Evolutionary conservation across 768 basidiomycete species (phyloP), one percentile per base, ranked within the genome.

Genomic region (Kwoniella europaea): DNA sequence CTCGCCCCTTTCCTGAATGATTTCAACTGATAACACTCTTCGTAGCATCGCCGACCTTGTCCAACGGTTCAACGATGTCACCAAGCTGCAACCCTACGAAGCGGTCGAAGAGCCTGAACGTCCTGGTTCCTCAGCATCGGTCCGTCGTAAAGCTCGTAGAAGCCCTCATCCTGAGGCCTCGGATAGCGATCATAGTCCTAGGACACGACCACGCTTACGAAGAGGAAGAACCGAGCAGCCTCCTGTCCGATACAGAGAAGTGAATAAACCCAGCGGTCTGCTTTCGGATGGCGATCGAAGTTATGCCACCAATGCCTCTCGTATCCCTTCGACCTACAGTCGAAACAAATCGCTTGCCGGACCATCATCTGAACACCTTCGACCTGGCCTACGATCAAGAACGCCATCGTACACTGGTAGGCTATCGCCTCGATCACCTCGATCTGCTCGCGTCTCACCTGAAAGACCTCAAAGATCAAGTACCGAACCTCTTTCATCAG

Each of bases 261-360:
- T 61, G 18, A 43, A 20, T 27, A 60, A 22, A 62, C 78, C 2
- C 50, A 35, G 89, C 89, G 88, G 50, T 90, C 90, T 10, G 86
- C 86, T 10, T 22, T 95, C 94, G 6, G 94, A 96, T 79, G 93
- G 93, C 65, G 94, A 96, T 84, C 89, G 91, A 67, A 89, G 94
- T 58, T 96, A 95, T 84, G 93, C 94, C 3, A 92, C 90, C n/a
- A 94, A 94, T 78, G 90, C 94, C 68, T 93, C 92, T 1, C 91
- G 93, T 1, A 76, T 77, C 3, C 75, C 77, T 13, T 75, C 74
- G 12, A 68, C 35, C n/a, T 58, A 44, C 15, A 71, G 56, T 10
- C 42, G 71, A 59, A 67, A 58, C 16, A 52, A 61, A 42, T 57
- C 63, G 4, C n/a, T 50, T 6, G 66, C 20, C 20, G 68, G 63